Evolutionary conservation across 169 alveolate species (phyloP), one percentile per base, ranked within the genome.

Genomic region (Plasmodium cynomolgi): DNA sequence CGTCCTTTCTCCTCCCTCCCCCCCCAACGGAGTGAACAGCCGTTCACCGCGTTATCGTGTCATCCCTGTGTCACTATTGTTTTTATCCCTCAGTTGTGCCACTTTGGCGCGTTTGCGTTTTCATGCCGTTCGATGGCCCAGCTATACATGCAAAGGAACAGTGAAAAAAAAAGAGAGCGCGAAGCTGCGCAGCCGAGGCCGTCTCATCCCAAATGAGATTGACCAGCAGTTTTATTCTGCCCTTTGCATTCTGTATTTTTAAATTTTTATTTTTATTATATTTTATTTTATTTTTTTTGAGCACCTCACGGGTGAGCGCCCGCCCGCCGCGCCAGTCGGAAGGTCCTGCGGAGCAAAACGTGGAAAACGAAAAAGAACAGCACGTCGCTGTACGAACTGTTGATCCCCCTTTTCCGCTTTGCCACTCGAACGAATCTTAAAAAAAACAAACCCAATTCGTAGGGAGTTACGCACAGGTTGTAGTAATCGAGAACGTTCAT

Each of bases 311-410:
- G 37, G 34, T 62, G 75, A n/a, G 75, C 29, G 15, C 37, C 13
- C 77, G 77, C 37, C 37, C 29, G 39, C 77, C 31, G 77, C 41
- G 88, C 81, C 71, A 88, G 33, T 47, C 31, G 23, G 56, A 79
- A 88, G 26, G 94, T 44, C 47, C 39, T 88, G 72, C 47, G 73
- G 26, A 88, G 29, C 83, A 88, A 62, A 37, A 58, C 56, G 39
- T 80, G 90, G 79, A 88, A 88, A n/a, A 80, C 81, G 81, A 88
- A 88, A 88, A 88, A 79, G 50, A 39, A 88, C 23, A 88, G 31
- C 83, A 79, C 20, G 20, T 88, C 83, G 23, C 34, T 79, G 83
- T 79, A 88, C 29, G 94, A 68, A 58, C 74, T n/a, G 26, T 39
- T 54, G 23, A 88, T 88, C 44, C 73, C 82, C 34, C 47, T 88